Evolutionary conservation across 305 asterid genomes (phyloP).

Genomic region (Fraxinus baroniana): DNA sequence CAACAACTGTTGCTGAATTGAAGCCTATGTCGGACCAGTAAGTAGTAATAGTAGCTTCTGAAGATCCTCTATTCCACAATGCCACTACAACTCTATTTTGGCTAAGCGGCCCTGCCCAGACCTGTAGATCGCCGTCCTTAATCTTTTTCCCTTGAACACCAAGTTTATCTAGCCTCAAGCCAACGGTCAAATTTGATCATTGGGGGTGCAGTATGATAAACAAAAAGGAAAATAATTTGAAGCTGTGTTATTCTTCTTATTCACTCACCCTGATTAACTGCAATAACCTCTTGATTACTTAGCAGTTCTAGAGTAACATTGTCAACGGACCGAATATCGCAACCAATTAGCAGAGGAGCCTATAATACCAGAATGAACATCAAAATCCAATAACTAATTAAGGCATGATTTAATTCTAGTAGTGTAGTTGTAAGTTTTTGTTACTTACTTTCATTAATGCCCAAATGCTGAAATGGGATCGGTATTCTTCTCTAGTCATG

Average conservation of each 20-base stretch:
- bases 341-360: constrained; percentile 94
- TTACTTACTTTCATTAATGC: constrained; percentile 76
- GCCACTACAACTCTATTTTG: constrained; percentile 58
- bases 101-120: constrained; percentile 83
- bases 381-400: neutral
- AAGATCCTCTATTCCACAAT: constrained; percentile 81
- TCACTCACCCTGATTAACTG: constrained; percentile 77
- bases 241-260: neutral
- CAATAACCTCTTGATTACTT: constrained; percentile 77
- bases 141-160: constrained; percentile 89
- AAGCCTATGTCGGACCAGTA: constrained; percentile 71
- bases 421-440: neutral
- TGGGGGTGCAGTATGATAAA: neutral
- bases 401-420: neutral
- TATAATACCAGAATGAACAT: constrained; percentile 21
- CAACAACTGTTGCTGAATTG: constrained; percentile 35
- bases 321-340: constrained; percentile 74
- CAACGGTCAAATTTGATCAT: neutral
- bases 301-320: constrained; percentile 39
- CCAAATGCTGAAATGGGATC: constrained; percentile 97
- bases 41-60: constrained; percentile 63
- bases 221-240: neutral
- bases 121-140: constrained; percentile 74
- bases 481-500: constrained; percentile 67
- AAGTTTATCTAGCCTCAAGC: constrained; percentile 52